Conservation (phyloP, 2,329 filamentous ascomycete genomes). For the Epichloe aotearoae region DNA sequence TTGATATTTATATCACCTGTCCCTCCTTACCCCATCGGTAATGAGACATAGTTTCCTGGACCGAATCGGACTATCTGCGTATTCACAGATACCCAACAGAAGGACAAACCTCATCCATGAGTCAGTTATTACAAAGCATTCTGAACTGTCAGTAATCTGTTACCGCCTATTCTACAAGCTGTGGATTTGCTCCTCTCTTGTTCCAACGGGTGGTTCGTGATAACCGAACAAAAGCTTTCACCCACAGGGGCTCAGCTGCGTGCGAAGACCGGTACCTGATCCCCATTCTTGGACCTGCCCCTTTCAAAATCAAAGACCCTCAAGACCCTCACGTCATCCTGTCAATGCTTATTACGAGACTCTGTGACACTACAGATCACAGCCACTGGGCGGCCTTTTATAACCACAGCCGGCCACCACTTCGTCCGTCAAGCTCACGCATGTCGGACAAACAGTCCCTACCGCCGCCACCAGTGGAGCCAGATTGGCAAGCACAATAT, state of each 20-base stretch:
- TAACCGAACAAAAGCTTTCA: background rate
- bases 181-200: background rate
- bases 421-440: constrained; percentile 34
- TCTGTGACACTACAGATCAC: constrained; percentile 26
- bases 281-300: background rate
- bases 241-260: background rate
- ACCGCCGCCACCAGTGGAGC: constrained; percentile 37
- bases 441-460: constrained; percentile 45
- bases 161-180: background rate
- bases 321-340: background rate
- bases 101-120: background rate
- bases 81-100: background rate
- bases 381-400: constrained; percentile 42
- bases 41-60: background rate
- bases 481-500: constrained; percentile 44
- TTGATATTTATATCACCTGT: background rate
- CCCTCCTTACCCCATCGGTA: background rate
- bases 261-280: background rate
- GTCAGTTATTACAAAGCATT: background rate
- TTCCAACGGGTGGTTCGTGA: background rate
- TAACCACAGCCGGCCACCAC: constrained; percentile 36
- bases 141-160: background rate
- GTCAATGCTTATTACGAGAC: constrained; percentile 7
- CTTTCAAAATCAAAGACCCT: background rate
- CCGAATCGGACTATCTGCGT: background rate